Conservation (phyloP, 345 rosid species). For the Citrus maxima region DNA sequence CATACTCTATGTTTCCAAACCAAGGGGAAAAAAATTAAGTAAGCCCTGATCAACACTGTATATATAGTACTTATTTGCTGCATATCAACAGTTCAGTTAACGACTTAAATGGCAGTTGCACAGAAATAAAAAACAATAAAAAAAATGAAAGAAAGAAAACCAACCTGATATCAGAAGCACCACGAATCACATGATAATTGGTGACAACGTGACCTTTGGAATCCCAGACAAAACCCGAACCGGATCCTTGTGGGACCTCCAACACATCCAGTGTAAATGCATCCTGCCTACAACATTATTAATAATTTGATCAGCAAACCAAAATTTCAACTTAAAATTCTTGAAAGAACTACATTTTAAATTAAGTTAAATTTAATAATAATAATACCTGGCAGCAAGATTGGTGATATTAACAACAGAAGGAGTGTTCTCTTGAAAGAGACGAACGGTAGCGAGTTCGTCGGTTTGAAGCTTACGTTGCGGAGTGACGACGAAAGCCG, state of each 20-base stretch:
- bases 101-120: background rate
- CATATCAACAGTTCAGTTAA: too few species aligned
- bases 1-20: background rate
- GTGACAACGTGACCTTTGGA: conserved; percentile 81
- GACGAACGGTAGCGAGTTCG: conserved; percentile 89
- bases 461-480: conserved; percentile 74
- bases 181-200: conserved; percentile 93
- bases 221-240: conserved; percentile 97
- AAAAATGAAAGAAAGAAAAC: conserved; percentile 8
- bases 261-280: conserved; percentile 89
- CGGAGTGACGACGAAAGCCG: conserved; percentile 67
- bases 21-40: background rate
- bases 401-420: conserved; percentile 94
- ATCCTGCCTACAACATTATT: conserved; percentile 61
- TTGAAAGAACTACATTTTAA: background rate
- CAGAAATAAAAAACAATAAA: background rate
- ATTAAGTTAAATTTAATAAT: background rate
- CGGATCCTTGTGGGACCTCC: conserved; percentile 98
- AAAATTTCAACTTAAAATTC: background rate
- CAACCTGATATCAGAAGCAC: conserved; percentile 95
- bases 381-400: conserved; percentile 66
- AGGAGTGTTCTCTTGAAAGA: conserved; percentile 94
- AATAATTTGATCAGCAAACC: background rate
- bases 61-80: too few species aligned
- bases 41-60: background rate